phyloP scores from a whole-genome alignment of 1,284 basidiomycete species.

The Bondarzewia mesenterica region DNA sequence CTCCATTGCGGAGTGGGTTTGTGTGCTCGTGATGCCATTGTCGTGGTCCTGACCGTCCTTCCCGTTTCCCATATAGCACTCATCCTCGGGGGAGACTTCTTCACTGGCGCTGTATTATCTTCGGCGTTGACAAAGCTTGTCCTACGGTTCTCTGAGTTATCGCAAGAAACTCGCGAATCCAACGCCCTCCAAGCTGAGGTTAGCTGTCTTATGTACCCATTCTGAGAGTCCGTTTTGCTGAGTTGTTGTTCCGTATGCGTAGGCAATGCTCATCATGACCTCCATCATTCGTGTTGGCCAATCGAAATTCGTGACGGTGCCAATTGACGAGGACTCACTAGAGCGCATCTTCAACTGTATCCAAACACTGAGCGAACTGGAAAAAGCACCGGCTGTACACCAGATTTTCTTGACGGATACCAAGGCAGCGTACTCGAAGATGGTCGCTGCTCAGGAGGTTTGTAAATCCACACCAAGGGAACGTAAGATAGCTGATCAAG shows the following conservation, averaged over 20 bases:
- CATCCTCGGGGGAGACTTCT: constrained; percentile 94
- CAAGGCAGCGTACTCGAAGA: constrained; percentile 88
- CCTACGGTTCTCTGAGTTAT: constrained; percentile 67
- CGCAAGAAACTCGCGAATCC: constrained; percentile 46
- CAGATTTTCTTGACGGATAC: constrained; percentile 93
- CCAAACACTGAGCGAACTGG: constrained; percentile 80
- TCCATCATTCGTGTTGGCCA: constrained; percentile 96
- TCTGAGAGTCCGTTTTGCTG: constrained; percentile 13
- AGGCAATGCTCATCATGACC: constrained; percentile 98
- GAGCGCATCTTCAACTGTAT: constrained; percentile 98
- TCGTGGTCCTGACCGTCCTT: constrained; percentile 3
- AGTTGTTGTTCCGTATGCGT: constrained; percentile 1
- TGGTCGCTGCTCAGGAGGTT: constrained; percentile 90
- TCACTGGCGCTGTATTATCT: constrained; percentile 87
- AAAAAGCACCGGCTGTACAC: constrained; percentile 54
- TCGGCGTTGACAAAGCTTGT: constrained; percentile 90
- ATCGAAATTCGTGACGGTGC: constrained; percentile 87
- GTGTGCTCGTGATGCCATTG: not conserved
- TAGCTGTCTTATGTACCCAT: too few relatives aligned
- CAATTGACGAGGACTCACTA: constrained; percentile 96
- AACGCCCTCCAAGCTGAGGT: constrained; percentile 87
- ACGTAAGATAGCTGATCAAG: not conserved
- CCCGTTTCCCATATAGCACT: constrained; percentile 43
- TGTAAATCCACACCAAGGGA: constrained; percentile 11
- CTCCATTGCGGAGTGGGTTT: constrained; percentile 72